Conservation (phyloP, 2,329 filamentous ascomycete species). For the Ascochyta lentis region DNA sequence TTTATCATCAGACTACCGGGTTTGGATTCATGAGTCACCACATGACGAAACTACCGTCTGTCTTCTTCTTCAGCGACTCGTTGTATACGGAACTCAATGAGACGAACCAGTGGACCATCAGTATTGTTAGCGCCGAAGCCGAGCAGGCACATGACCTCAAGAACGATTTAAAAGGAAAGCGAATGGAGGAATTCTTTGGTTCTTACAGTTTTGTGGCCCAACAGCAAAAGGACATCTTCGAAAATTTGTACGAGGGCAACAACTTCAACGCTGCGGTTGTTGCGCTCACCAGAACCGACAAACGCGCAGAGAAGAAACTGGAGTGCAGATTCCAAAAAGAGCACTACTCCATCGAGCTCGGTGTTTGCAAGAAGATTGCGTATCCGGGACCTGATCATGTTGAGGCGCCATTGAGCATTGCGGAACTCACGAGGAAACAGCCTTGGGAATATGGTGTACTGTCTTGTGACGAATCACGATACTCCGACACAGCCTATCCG, state of each 20-base stretch:
- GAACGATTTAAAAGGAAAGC: no score
- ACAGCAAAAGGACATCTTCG: not conserved
- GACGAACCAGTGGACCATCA: not conserved
- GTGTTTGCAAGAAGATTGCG: not conserved
- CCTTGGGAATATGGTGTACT: slow-evolving; percentile 6
- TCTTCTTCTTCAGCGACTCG: slow-evolving; percentile 2
- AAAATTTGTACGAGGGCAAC: not conserved
- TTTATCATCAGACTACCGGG: slow-evolving; percentile 5
- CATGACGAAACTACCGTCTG: not conserved
- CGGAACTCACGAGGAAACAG: not conserved
- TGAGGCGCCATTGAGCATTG: not conserved
- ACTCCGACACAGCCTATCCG: slow-evolving; percentile 3
- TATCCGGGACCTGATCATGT: not conserved
- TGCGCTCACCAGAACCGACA: not conserved
- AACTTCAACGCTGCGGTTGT: not conserved
- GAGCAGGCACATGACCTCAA: not conserved
- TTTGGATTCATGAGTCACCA: not conserved
- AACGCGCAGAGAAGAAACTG: not conserved
- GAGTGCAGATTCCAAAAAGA: not conserved
- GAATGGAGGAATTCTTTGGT: not conserved
- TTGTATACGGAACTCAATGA: not conserved
- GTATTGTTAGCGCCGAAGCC: not conserved
- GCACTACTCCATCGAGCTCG: not conserved
- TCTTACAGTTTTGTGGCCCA: not conserved
- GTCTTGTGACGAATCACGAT: not conserved